Base-by-base conservation (phyloP, 805 yeast species). In the Candida coquimbonensis region DNA sequence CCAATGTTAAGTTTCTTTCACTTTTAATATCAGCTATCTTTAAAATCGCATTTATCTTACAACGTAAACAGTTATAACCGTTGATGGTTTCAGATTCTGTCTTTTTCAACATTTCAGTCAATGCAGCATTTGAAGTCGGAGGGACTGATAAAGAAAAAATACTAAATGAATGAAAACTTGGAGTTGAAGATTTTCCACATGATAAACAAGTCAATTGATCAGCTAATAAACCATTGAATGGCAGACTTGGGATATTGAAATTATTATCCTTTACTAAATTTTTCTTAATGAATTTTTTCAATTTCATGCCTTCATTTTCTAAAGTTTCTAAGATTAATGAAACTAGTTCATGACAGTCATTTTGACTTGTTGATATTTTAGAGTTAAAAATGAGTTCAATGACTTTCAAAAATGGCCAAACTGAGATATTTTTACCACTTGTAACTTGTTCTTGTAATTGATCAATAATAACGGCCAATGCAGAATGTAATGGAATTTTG, bases 291-390 rank as follows among this genome's bases (percentile, higher is more conserved):
- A 67, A 67, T 40, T 65, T 68, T 32, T 60, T 63, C 40, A 81
- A 48, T 38, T 64, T 65, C 9, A 67, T 55, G 52, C 76, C 72
- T 59, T 91, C 97, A 45, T 72, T 73, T 42, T 83, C 80, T 42
- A 93, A 67, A 0, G 91, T 81, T 56, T 90, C 96, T 21, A 91
- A 66, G 19, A 90, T 72, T 43, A 87, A 65, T 60, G 88, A 96
- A 29, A 91, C 75, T 51, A 93, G 71, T 58, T 91, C 99, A 56
- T 93, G 97, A 0, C 98, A 96, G 66, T 91, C 99, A 58, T 91
- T 96, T 62, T 93, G 99, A 39, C 77, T 78, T 33, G 84, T 68
- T 3, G 95, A 81, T 26, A 93, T 81, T 52, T 77, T 79, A 4
- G 90, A 81, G 45, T 80, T 76, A 65, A 82, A 85, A 14, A 85